Base-by-base conservation (phyloP, 352 stramenopile species). In the Globisporangium heterothallicum region DNA sequence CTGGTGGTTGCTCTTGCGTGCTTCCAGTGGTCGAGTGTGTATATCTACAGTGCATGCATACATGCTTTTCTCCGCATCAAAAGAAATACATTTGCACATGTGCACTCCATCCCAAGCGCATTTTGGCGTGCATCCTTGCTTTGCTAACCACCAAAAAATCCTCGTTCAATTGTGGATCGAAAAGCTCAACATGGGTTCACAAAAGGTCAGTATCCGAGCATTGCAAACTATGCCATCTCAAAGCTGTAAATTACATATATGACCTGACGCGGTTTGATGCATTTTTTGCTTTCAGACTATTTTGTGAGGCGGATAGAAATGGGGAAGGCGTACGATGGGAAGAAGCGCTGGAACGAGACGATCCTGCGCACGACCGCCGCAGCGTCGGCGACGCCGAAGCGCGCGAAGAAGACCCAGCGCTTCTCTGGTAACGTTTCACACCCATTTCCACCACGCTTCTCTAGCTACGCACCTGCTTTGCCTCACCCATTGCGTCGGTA, bases 341-440 rank as follows among this genome's bases (percentile, higher is more conserved):
- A 92, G 63, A 84, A 82, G 74, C 70, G 78, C 19, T 92, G 81
- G 81, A 92, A 83, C 63, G 81, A 92, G 66, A 92, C 81, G 34
- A 79, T 92, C 29, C 55, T 78, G 49, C 71, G 75, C 56, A 78
- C 73, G 25, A 79, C 42, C 13, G 43, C 44, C 6, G 40, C 29
- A 45, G 58, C 19, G n/a, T 38, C 14, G 22, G 59, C 22, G 35
- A 22, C 36, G 24, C 42, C 21, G 27, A 40, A 29, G 30, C 43
- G 53, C 0, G 49, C 48, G n/a, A 59, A 60, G 22, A 66, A 57
- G 24, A 56, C 70, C 49, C 87, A 88, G 65, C 75, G 78, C 41
- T 64, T 82, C 43, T 88, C 80, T 3, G 77, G 78, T 87, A 25
- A n/a, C 56, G 53, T 16, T 60, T 24, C 46, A 26, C 35, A 16